Evolutionary conservation across 1,139 yeast genomes (phyloP).

Genomic region (Saccharomycopsis crataegensis): DNA sequence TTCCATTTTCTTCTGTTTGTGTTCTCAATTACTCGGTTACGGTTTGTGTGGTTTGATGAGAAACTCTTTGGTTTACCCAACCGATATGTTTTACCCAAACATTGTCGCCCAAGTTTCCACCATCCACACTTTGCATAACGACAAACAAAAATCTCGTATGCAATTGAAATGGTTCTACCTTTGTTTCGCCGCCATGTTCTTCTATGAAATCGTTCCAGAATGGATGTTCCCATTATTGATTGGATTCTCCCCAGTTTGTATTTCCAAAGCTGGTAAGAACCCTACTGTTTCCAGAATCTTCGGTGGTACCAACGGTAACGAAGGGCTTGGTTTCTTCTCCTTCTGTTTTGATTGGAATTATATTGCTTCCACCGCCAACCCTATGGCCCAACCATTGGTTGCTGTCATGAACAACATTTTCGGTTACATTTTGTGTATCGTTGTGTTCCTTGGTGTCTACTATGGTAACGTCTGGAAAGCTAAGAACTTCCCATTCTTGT

Average conservation of each 20-base stretch:
- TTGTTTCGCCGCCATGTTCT: slow-evolving; percentile 22
- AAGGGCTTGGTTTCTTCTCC: slow-evolving; percentile 6
- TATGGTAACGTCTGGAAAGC: slow-evolving; percentile 5
- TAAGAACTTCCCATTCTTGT: slow-evolving; percentile 28
- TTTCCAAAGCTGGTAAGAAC: slow-evolving; percentile 3
- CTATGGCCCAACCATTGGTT: slow-evolving; percentile 60
- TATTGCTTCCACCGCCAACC: slow-evolving; percentile 39
- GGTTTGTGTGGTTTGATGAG: slow-evolving; percentile 7
- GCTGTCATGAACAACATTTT: slow-evolving; percentile 40
- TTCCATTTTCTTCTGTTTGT: slow-evolving; percentile 1
- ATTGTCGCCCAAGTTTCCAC: slow-evolving; percentile 5
- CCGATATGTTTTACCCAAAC: slow-evolving; percentile 8
- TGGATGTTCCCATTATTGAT: slow-evolving; percentile 5
- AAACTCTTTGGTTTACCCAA: slow-evolving; percentile 5
- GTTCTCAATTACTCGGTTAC: slow-evolving; percentile 5
- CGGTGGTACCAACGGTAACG: slow-evolving; percentile 5
- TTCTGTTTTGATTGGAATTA: slow-evolving; percentile 47
- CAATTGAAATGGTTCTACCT: slow-evolving; percentile 38
- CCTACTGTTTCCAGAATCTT: slow-evolving; percentile 4
- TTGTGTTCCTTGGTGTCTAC: slow-evolving; percentile 31
- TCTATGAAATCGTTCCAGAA: slow-evolving; percentile 6
- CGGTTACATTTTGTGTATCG: slow-evolving; percentile 37
- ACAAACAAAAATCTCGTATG: slow-evolving; percentile 50
- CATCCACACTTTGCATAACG: slow-evolving; percentile 34
- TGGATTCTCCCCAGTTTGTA: slow-evolving; percentile 6